Percentiles rank a stretch among this genome's conserved stretches.
Conservation (phyloP, 768 basidiomycete species). For the Termitomyces sp. region DNA sequence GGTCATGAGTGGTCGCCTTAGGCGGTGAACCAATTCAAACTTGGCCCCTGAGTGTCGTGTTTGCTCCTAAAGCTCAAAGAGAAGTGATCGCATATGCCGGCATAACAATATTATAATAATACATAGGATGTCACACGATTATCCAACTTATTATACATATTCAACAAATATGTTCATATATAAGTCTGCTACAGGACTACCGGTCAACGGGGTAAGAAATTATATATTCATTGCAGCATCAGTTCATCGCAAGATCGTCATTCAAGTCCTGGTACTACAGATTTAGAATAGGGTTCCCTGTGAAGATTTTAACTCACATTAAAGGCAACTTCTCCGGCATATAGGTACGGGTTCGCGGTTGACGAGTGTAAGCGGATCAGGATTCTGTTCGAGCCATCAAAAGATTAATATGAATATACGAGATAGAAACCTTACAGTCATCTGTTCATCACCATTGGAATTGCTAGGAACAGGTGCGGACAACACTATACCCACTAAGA, state of each 20-base stretch:
- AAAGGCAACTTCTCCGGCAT: slow-evolving; percentile 9
- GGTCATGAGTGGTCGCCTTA: neutral
- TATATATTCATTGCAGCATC: neutral
- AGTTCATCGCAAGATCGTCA: neutral
- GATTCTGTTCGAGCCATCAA: neutral
- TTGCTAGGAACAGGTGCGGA: slow-evolving; percentile 6
- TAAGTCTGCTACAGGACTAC: neutral
- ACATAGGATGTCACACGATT: neutral
- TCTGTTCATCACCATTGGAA: neutral
- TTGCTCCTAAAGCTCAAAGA: neutral
- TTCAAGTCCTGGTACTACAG: neutral
- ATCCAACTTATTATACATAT: no score
- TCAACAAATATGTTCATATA: no score
- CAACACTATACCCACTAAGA: slow-evolving; percentile 1
- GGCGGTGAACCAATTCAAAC: neutral
- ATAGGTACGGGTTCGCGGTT: slow-evolving; percentile 9
- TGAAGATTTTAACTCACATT: neutral
- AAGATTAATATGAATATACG: neutral
- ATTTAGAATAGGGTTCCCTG: neutral
- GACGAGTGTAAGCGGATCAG: neutral
- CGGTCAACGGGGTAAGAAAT: neutral
- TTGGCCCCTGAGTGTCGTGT: neutral
- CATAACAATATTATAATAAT: no score
- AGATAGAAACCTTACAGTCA: neutral
- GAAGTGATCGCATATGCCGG: no score